Conservation (phyloP, 768 basidiomycete species). For the Neoboletus brunneissimus region DNA sequence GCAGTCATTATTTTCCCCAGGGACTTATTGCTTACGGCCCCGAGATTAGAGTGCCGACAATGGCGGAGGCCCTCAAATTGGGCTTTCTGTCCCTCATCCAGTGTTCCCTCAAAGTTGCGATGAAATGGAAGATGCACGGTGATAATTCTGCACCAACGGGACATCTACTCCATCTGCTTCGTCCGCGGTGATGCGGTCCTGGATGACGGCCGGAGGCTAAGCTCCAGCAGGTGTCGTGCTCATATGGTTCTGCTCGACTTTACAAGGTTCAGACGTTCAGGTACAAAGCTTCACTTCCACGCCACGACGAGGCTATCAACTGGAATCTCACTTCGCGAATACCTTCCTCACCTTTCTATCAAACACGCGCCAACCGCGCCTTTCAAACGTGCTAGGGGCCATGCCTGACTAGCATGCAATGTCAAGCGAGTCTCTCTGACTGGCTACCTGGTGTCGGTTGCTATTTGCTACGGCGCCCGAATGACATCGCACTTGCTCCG, state of each 20-base stretch:
- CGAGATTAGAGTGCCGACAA: neutral
- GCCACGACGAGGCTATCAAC: neutral
- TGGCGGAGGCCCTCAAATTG: conserved; percentile 6
- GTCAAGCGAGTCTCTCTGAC: neutral
- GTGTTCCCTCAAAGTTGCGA: conserved; percentile 14
- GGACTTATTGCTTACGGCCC: neutral
- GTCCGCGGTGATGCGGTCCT: conserved; percentile 17
- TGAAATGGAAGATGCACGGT: conserved; percentile 18
- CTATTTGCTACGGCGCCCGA: neutral
- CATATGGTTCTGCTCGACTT: neutral
- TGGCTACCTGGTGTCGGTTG: neutral
- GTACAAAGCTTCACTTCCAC: neutral
- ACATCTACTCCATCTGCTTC: conserved; percentile 6
- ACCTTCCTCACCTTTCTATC: neutral
- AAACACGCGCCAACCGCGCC: neutral
- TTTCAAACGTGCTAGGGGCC: neutral
- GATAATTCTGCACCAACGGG: neutral
- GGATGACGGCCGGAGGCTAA: neutral
- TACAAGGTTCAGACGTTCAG: neutral
- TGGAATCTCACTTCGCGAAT: neutral
- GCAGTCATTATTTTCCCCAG: neutral
- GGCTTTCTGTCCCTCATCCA: neutral
- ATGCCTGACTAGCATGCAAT: neutral
- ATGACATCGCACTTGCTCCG: conserved; percentile 7
- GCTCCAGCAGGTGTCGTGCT: neutral